phyloP scores from a whole-genome alignment of 169 alveolate genomes.

The Plasmodium gaboni region DNA sequence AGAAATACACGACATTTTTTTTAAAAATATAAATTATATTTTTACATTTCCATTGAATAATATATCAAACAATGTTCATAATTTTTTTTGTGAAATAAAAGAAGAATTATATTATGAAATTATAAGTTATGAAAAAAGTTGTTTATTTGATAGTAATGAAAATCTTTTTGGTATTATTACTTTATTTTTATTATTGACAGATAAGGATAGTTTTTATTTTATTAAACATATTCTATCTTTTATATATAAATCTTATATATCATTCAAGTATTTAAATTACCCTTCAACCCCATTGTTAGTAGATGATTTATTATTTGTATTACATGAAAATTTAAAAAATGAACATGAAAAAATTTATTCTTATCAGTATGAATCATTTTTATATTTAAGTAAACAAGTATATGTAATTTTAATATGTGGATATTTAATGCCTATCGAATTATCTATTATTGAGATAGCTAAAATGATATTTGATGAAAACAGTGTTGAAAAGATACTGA shows the following conservation, averaged over 20 bases:
- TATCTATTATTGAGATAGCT: conserved; percentile 30
- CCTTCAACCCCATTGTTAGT: conserved; percentile 58
- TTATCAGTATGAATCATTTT: conserved; percentile 51
- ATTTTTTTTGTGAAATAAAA: conserved; percentile 42
- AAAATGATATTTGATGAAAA: conserved; percentile 18
- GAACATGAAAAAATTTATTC: conserved; percentile 15
- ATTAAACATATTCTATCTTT: conserved; percentile 35
- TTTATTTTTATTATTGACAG: conserved; percentile 35
- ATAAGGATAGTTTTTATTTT: conserved; percentile 25
- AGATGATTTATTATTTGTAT: conserved; percentile 1
- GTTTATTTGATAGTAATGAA: conserved; percentile 38
- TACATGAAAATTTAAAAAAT: not conserved
- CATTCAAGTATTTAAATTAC: conserved; percentile 33
- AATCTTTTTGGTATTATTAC: conserved; percentile 35
- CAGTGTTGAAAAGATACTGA: not conserved
- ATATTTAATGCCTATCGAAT: conserved; percentile 64
- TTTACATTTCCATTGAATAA: conserved; percentile 11
- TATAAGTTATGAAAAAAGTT: conserved; percentile 38
- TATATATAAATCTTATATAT: conserved; percentile 27
- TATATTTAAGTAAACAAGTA: conserved; percentile 28
- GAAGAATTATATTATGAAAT: conserved; percentile 61
- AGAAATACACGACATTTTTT: not conserved
- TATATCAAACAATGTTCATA: conserved; percentile 10
- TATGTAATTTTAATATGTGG: conserved; percentile 54
- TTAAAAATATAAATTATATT: conserved; percentile 21